Percentiles rank a stretch among this genome's conserved stretches.
Conservation (phyloP, 129 eudicot genomes). For the Pulicaria dysenterica region DNA sequence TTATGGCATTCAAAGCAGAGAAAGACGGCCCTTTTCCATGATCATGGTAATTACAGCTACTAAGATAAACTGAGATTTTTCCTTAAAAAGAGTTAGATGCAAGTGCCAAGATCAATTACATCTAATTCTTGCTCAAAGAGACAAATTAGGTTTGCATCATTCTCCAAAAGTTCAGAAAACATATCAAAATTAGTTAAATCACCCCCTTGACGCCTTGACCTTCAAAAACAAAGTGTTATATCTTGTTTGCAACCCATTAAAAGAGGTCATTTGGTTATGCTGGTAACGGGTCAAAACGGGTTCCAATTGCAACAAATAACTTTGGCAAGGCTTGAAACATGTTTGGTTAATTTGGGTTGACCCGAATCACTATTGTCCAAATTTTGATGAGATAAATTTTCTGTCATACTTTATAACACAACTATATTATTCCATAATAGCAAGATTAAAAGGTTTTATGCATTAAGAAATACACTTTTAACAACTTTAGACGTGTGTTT, state of each 20-base stretch:
- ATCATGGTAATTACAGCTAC: not conserved
- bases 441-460: not conserved
- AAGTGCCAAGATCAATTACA: not conserved
- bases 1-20: too few species aligned
- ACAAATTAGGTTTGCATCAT: not conserved
- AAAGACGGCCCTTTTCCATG: not conserved
- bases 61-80: not conserved
- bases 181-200: not conserved
- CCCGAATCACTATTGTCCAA: not conserved
- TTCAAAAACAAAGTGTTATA: conserved; percentile 2
- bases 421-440: not conserved
- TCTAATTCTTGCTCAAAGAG: not conserved
- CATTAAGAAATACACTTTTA: not conserved
- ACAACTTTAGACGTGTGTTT: not conserved
- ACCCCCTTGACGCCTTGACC: not conserved
- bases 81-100: too few species aligned
- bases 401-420: not conserved
- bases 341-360: not conserved
- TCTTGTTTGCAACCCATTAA: not conserved
- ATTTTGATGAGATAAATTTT: not conserved
- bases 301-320: not conserved
- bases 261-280: not conserved
- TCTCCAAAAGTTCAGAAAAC: not conserved
- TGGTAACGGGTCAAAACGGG: not conserved
- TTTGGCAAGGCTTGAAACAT: not conserved